Evolutionary conservation across 306 rosid genomes (phyloP), one percentile per base, ranked within the genome.

Genomic region (Prunus kanzakura): DNA sequence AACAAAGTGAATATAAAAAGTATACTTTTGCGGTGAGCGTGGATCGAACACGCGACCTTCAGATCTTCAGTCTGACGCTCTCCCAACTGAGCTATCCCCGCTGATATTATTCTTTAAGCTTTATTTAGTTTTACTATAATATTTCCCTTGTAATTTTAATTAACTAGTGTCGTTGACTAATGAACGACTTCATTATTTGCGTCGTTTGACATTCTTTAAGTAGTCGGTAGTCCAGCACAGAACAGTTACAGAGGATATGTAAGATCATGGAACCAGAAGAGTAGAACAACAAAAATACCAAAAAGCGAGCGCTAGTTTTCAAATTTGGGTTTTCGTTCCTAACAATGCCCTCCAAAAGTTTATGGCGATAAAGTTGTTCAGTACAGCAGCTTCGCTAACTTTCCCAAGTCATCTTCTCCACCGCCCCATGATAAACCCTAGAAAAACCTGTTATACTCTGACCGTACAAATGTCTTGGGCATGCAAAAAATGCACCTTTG

Each of bases 401-500:
- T 62, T 67, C 79, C 79, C 54, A 45, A 73, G 67, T 30, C 55
- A 38, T 30, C 38, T n/a, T 62, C 76, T 4, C 16, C 54, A 27
- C 70, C 43, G 43, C 6, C 43, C 2, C 43, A 38, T 38, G 6
- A 29, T 41, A 73, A 86, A 71, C 84, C 90, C 84, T 84, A 88
- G 71, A 69, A 74, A 64, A 14, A 19, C 38, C 65, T 1, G 49
- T 23, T 2, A 0, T 50, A 19, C 20, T 57, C 38, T 29, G 8
- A 25, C 43, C 64, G 11, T 75, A 52, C 22, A 74, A 77, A 93
- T 90, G 96, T 71, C 88, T 63, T 93, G 98, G 98, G 51, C 86
- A 3, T 93, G 98, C 89, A 77, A 82, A 38, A 86, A 64, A 46
- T 94, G 98, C 90, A 94, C 98, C 60, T 91, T 91, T 70, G 35